Conservation (phyloP, 805 yeast species). For the Metschnikowia kunwiensis region DNA sequence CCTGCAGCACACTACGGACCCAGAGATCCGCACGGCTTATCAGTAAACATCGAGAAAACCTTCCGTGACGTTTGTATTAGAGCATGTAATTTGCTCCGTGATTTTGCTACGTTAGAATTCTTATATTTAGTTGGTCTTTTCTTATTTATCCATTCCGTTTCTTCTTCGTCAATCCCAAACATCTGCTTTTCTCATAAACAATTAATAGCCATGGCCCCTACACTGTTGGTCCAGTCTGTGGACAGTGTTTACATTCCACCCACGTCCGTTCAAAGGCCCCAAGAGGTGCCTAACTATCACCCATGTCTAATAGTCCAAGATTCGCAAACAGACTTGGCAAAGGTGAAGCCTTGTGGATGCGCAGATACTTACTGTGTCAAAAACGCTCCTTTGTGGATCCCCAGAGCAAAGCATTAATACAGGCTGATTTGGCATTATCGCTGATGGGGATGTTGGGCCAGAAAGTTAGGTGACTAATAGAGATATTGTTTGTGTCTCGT, state of each 20-base stretch:
- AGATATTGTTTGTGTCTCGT: too few relatives aligned
- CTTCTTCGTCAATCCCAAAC: too few relatives aligned
- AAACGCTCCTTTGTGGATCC: constrained; percentile 41
- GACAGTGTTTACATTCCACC: constrained; percentile 50
- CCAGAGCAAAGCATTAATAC: constrained; percentile 51
- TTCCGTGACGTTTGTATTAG: too few relatives aligned
- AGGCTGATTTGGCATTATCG: too few relatives aligned
- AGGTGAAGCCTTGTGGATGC: constrained; percentile 40
- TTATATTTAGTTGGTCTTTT: too few relatives aligned
- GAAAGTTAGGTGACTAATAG: too few relatives aligned
- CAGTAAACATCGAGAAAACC: not conserved
- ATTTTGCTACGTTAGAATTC: too few relatives aligned
- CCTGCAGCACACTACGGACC: constrained; percentile 3
- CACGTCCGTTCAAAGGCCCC: constrained; percentile 11
- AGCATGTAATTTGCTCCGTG: too few relatives aligned
- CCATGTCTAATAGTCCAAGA: constrained; percentile 60
- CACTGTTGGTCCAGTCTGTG: constrained; percentile 34
- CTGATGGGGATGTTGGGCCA: too few relatives aligned
- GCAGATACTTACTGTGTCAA: constrained; percentile 39
- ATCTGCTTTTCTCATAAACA: too few relatives aligned
- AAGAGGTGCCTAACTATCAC: constrained; percentile 47
- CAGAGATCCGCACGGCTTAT: constrained; percentile 3
- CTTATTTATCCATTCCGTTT: too few relatives aligned
- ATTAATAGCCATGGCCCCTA: constrained; percentile 44
- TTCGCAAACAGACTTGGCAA: constrained; percentile 45